Evolutionary conservation across 345 rosid genomes (phyloP).

Genomic region (Combretum micranthum): DNA sequence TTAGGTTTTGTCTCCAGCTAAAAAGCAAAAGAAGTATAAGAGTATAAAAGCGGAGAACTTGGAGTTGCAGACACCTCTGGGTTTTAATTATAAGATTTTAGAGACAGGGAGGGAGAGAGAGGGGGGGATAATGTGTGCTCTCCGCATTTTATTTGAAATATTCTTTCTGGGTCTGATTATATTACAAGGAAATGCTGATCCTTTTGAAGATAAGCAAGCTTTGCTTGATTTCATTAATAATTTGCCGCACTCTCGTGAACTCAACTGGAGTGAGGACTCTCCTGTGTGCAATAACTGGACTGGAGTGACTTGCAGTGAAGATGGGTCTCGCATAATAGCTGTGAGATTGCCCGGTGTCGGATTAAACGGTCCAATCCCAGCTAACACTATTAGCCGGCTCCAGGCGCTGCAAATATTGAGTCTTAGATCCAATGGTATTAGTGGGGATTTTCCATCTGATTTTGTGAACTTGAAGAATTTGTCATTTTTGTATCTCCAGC

Average conservation of each 20-base stretch:
- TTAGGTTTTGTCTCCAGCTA: conserved; percentile 16
- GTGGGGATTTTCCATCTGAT: conserved; percentile 64
- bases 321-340: conserved; percentile 43
- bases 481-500: conserved; percentile 71
- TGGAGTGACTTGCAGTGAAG: conserved; percentile 61
- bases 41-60: background rate
- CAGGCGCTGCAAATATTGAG: conserved; percentile 67
- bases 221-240: conserved; percentile 51
- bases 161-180: conserved; percentile 25
- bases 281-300: conserved; percentile 57
- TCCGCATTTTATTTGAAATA: conserved; percentile 24
- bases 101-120: conserved; percentile 11
- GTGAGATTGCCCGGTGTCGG: conserved; percentile 84
- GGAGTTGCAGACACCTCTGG: conserved; percentile 44
- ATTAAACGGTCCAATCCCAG: conserved; percentile 61
- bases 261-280: conserved; percentile 53
- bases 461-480: conserved; percentile 50
- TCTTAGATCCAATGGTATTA: conserved; percentile 67
- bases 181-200: conserved; percentile 35
- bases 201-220: conserved; percentile 64
- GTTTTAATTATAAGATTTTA: conserved; percentile 25
- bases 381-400: conserved; percentile 64
- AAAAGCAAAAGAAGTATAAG: background rate
- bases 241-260: conserved; percentile 43
- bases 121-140: conserved; percentile 19